Base-by-base conservation (phyloP, 495 filamentous ascomycete genomes). In the Sphaerosporella brunnea region DNA sequence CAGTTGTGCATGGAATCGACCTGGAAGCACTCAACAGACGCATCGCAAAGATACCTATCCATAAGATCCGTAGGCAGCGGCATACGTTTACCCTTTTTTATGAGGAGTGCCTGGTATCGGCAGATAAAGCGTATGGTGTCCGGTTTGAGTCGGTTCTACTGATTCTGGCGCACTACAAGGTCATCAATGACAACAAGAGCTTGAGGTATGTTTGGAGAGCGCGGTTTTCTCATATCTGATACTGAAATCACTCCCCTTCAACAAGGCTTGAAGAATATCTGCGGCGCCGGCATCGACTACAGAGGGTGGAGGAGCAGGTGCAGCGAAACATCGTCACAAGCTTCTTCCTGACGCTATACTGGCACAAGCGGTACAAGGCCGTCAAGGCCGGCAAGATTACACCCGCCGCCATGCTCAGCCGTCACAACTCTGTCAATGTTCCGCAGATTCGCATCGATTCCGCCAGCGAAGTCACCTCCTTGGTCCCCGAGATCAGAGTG, bases 81-180 rank as follows among this genome's bases (percentile, higher is more conserved):
- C 66, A 74, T 48, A 74, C 81, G 30, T 84, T 92, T 63, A 94
- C 94, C 57, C 70, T 76, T 15, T 96, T 96, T 65, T 99, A 84
- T 56, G 86, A 96, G 67, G 90, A 99, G 66, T 78, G 95, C 26
- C 74, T 96, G 63, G 90, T 95, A 8, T 90, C 86, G 3, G 84
- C 85, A 8, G 84, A 95, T 64, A 78, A 78, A 0, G 79, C 82
- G 45, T 74, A 78, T 38, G 90, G 90, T 20, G 86, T 99, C 42
- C 80, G 81, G 4, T 99, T 99, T 64, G 93, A 84, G 16, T 75
- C 80, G 4, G 80, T 93, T n/a, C 67, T 99, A 39, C 87, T 99
- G 83, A 93, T 93, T 47, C 71, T 99, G 15, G 88, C 92, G 13
- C 92, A 99, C 65, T 90, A 96, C 70, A 99, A 99, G 51, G 84